A percentile compares a stretch with the other conserved stretches of the same genome.
phyloP scores from a whole-genome alignment of 179 eudicot species.

The Sideroxylon spinosum region DNA sequence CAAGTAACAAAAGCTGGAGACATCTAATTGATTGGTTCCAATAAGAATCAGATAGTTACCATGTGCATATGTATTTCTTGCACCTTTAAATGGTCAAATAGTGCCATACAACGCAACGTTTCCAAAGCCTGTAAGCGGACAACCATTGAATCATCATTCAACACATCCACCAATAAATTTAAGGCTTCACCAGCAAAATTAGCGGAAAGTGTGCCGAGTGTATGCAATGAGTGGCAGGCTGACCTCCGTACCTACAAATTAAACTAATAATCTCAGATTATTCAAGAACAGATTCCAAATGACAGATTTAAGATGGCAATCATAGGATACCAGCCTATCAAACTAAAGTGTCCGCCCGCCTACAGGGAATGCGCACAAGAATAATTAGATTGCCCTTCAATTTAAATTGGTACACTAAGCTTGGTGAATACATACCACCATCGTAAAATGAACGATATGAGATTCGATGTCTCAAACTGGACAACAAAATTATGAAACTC shows the following conservation, averaged over 20 bases:
- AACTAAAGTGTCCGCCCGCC: background rate
- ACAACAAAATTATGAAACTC: slow-evolving; percentile 11
- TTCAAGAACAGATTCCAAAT: background rate
- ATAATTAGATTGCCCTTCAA: background rate
- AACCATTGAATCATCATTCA: slow-evolving; percentile 73
- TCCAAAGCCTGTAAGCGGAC: slow-evolving; percentile 67
- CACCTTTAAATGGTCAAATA: slow-evolving; percentile 45
- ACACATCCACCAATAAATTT: slow-evolving; percentile 55
- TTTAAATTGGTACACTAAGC: background rate
- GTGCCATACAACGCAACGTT: slow-evolving; percentile 57
- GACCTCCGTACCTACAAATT: slow-evolving; percentile 72
- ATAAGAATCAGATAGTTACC: slow-evolving; percentile 41
- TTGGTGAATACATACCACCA: background rate
- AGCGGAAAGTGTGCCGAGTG: slow-evolving; percentile 44
- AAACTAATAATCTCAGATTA: slow-evolving; percentile 18
- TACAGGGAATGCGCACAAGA: background rate
- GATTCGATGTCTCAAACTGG: slow-evolving; percentile 6
- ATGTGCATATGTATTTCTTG: slow-evolving; percentile 56
- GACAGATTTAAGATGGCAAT: background rate
- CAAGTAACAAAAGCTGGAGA: slow-evolving; percentile 4
- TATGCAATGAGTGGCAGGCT: slow-evolving; percentile 66
- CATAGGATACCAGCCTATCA: background rate
- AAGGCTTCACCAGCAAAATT: slow-evolving; percentile 59
- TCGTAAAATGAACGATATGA: background rate
- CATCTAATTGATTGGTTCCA: background rate